phyloP scores from a whole-genome alignment of 192 early-diverging fungal species.

The Coemansia sp. region DNA sequence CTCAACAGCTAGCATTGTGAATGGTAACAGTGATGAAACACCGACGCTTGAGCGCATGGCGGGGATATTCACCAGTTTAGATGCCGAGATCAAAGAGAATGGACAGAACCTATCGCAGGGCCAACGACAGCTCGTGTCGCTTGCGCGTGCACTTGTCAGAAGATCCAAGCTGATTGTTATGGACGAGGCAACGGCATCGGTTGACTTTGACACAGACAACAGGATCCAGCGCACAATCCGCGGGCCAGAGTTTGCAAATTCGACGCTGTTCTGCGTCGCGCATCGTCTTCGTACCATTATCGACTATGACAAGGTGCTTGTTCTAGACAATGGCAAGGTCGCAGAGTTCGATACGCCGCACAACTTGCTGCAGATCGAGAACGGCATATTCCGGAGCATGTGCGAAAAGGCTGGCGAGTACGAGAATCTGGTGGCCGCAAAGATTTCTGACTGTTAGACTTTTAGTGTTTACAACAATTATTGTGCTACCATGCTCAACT shows the following conservation, averaged over 20 bases:
- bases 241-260: conserved; percentile 63
- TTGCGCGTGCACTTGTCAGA: conserved; percentile 74
- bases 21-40: background rate
- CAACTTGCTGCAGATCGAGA: conserved; percentile 58
- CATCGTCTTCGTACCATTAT: conserved; percentile 83
- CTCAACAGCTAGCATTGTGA: background rate
- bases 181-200: conserved; percentile 86
- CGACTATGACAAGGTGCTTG: conserved; percentile 47
- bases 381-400: conserved; percentile 72
- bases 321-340: too few species aligned
- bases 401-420: conserved; percentile 79
- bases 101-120: conserved; percentile 76
- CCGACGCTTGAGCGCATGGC: background rate
- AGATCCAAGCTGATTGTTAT: conserved; percentile 68
- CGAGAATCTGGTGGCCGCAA: conserved; percentile 43
- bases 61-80: conserved; percentile 58
- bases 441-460: too few species aligned
- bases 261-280: conserved; percentile 83
- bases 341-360: too few species aligned
- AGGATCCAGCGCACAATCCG: conserved; percentile 87
- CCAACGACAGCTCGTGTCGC: conserved; percentile 70
- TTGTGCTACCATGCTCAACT: too few species aligned
- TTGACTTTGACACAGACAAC: conserved; percentile 83
- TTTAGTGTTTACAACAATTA: too few species aligned
- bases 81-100: conserved; percentile 77